A percentile compares a stretch with the other conserved stretches of the same genome.
Conservation (phyloP, 805 yeast genomes). For the Teunomyces lycoperdinae region DNA sequence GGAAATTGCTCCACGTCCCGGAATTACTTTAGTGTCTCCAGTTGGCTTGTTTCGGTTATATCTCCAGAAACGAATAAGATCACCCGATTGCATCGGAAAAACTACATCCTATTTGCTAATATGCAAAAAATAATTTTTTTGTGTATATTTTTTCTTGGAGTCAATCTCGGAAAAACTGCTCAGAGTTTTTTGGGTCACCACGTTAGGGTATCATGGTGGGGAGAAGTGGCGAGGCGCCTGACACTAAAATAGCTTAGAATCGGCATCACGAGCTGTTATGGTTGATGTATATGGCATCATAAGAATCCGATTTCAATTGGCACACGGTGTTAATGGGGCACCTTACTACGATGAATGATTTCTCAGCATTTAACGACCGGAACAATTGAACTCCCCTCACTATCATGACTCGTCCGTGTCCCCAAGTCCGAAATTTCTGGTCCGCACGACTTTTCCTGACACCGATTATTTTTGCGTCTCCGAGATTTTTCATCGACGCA, state of each 20-base stretch:
- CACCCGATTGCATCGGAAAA: neutral
- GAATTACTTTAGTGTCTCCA: neutral
- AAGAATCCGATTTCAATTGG: neutral
- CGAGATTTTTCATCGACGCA: conserved; percentile 2
- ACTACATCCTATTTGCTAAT: neutral
- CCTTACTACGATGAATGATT: neutral
- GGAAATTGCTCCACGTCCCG: neutral
- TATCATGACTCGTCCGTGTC: neutral
- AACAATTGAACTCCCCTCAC: neutral
- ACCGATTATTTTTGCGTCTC: conserved; percentile 2
- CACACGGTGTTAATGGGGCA: neutral
- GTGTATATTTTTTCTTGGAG: neutral
- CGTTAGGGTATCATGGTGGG: neutral
- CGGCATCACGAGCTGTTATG: neutral
- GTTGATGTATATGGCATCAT: neutral
- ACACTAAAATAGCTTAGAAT: neutral
- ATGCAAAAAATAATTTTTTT: neutral
- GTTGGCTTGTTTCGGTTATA: neutral
- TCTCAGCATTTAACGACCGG: neutral
- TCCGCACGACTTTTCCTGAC: conserved; percentile 1
- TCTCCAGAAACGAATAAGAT: conserved; percentile 1
- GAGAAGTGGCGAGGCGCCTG: neutral
- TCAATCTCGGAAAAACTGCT: conserved; percentile 1
- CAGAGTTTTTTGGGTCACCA: neutral
- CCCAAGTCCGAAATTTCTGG: conserved; percentile 1